A percentile compares a stretch with the other conserved stretches of the same genome.
Evolutionary conservation across 768 basidiomycete genomes (phyloP).

Genomic region (Crassisporium funariophilum): DNA sequence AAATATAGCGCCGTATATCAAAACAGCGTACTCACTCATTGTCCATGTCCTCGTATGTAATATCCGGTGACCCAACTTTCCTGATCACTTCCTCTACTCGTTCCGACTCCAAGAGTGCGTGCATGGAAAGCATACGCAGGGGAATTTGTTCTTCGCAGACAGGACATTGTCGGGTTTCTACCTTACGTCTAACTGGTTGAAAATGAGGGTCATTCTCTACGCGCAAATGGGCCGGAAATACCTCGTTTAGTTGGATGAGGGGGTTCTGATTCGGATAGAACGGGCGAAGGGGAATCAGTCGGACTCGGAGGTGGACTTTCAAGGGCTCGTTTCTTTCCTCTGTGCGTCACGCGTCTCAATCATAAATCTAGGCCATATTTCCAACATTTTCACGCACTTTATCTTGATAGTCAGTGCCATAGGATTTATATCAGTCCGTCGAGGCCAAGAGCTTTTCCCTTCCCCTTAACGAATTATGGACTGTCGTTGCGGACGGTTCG

Average conservation of each 20-base stretch:
- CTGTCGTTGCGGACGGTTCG: slow-evolving; percentile 4
- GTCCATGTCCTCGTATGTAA: slow-evolving; percentile 52
- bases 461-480: slow-evolving; percentile 13
- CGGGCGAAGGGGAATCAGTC: slow-evolving; percentile 36
- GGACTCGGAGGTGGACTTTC: slow-evolving; percentile 14
- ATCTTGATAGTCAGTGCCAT: slow-evolving; percentile 29
- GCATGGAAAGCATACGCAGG: slow-evolving; percentile 65
- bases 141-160: slow-evolving; percentile 75
- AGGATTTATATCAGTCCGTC: slow-evolving; percentile 7
- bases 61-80: slow-evolving; percentile 62
- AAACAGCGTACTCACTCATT: slow-evolving; percentile 48
- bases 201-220: slow-evolving; percentile 8
- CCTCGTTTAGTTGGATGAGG: slow-evolving; percentile 50
- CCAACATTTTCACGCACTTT: slow-evolving; percentile 34
- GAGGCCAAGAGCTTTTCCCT: slow-evolving; percentile 4
- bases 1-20: background rate
- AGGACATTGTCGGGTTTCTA: slow-evolving; percentile 75
- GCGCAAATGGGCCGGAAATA: slow-evolving; percentile 28
- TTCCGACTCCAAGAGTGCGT: slow-evolving; percentile 66
- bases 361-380: slow-evolving; percentile 5
- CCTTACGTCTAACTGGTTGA: slow-evolving; percentile 60
- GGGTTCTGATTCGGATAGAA: slow-evolving; percentile 34
- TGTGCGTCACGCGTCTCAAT: slow-evolving; percentile 11
- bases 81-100: slow-evolving; percentile 69
- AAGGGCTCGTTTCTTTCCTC: slow-evolving; percentile 52